A percentile compares a stretch with the other conserved stretches of the same genome.
Evolutionary conservation across 805 yeast genomes (phyloP).

Genomic region (Wickerhamiella qilinensis): DNA sequence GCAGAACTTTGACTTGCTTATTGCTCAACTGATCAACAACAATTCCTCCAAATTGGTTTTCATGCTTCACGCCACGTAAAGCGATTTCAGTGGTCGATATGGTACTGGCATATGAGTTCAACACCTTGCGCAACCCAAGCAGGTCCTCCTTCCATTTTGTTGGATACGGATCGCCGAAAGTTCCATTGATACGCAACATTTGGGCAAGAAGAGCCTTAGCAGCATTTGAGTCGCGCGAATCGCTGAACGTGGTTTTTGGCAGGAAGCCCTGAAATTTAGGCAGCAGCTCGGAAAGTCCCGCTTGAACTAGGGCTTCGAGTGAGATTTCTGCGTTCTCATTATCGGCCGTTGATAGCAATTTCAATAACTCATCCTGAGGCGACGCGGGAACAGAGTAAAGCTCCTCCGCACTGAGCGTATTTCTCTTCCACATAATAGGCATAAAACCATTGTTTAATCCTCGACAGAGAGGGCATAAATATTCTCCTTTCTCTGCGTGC

Average conservation of each 20-base stretch:
- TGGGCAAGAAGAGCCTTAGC: constrained; percentile 6
- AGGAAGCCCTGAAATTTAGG: not conserved
- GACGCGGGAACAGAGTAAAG: not conserved
- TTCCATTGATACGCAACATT: constrained; percentile 6
- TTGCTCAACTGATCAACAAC: constrained; percentile 30
- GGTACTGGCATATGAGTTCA: constrained; percentile 4
- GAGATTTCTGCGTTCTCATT: not conserved
- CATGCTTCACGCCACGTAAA: constrained; percentile 11
- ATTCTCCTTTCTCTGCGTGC: constrained; percentile 50
- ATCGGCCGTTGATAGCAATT: not conserved
- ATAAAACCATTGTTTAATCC: constrained; percentile 70
- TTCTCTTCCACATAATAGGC: constrained; percentile 50
- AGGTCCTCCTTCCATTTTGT: constrained; percentile 2
- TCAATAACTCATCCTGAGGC: not conserved
- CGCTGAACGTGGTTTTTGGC: not conserved
- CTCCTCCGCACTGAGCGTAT: constrained; percentile 14
- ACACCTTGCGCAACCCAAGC: constrained; percentile 7
- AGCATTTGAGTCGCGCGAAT: not conserved
- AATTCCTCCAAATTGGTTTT: constrained; percentile 24
- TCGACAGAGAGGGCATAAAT: constrained; percentile 82
- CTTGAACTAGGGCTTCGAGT: not conserved
- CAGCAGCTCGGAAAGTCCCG: not conserved
- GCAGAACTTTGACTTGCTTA: constrained; percentile 11
- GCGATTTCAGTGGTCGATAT: constrained; percentile 11
- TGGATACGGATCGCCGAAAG: not conserved